These are phyloP conservation scores for Mycena alexandri DNA, from an alignment of 768 basidiomycete species.

Conservation along the genomic window DNA sequence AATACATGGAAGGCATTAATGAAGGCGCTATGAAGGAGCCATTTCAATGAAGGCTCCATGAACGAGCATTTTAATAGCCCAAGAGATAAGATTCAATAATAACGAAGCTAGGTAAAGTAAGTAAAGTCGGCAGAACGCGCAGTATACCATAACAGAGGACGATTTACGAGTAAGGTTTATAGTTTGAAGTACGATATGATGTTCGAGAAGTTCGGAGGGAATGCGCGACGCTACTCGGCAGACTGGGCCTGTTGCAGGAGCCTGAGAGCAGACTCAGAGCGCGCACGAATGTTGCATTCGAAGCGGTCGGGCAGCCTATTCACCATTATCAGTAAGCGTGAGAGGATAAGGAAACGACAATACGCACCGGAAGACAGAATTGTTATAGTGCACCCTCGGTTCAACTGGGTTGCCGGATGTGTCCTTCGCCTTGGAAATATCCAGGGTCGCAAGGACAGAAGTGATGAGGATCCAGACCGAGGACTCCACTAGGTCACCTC, in stretches of 20 bases:
- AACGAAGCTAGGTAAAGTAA: too few relatives aligned
- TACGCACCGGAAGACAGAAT: slow-evolving; percentile 71
- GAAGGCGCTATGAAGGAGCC: too few relatives aligned
- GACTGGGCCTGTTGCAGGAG: slow-evolving; percentile 53
- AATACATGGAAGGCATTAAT: too few relatives aligned
- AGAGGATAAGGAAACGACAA: not conserved
- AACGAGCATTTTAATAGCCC: too few relatives aligned
- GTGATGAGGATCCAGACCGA: slow-evolving; percentile 72
- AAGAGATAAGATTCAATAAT: too few relatives aligned
- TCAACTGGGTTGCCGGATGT: slow-evolving; percentile 60
- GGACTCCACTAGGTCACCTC: slow-evolving; percentile 70
- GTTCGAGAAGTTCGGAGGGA: too few relatives aligned
- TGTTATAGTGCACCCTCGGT: slow-evolving; percentile 67
- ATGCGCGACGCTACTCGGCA: too few relatives aligned
- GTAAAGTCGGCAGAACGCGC: too few relatives aligned
- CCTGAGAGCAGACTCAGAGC: slow-evolving; percentile 58
- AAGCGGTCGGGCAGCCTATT: slow-evolving; percentile 62
- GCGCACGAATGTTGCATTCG: slow-evolving; percentile 62
- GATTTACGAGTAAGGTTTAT: too few relatives aligned
- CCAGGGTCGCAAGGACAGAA: slow-evolving; percentile 68
- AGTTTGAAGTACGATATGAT: too few relatives aligned
- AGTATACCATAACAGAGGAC: too few relatives aligned
- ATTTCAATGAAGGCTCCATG: too few relatives aligned
- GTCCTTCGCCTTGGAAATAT: slow-evolving; percentile 65
- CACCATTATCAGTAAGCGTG: not conserved